Percentiles rank a stretch among this genome's conserved stretches.
These are phyloP conservation scores for Apiotrichum laibachii DNA, from an alignment of 1,284 basidiomycete species.

Conservation along the genomic window DNA sequence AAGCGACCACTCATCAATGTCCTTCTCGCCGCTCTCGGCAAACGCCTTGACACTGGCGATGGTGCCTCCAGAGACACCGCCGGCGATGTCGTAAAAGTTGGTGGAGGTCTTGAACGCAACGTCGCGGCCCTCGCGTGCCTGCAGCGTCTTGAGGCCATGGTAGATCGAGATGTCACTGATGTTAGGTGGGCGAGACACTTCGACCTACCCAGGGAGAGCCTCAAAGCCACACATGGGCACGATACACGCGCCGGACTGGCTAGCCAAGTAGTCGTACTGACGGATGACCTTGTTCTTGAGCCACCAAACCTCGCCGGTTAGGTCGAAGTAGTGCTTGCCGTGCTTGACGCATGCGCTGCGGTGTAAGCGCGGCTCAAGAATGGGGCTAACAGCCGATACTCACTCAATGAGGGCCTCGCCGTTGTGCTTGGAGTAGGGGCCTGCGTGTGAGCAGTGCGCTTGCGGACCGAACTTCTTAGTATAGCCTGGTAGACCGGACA, in stretches of 20 bases:
- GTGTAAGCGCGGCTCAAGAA: neutral
- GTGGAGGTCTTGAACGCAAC: slow-evolving; percentile 52
- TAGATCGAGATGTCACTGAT: slow-evolving; percentile 60
- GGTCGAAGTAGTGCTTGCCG: slow-evolving; percentile 65
- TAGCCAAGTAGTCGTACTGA: slow-evolving; percentile 65
- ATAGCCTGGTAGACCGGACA: too few relatives aligned
- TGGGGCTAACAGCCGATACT: neutral
- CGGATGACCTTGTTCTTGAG: slow-evolving; percentile 57
- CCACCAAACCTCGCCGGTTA: slow-evolving; percentile 60
- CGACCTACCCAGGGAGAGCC: slow-evolving; percentile 64
- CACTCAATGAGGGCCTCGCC: slow-evolving; percentile 37
- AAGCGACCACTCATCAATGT: slow-evolving; percentile 44
- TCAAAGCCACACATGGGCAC: slow-evolving; percentile 70
- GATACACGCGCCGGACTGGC: slow-evolving; percentile 64
- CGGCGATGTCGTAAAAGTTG: slow-evolving; percentile 57
- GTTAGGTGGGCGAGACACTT: slow-evolving; percentile 20
- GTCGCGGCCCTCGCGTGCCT: slow-evolving; percentile 39
- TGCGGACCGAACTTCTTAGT: too few relatives aligned
- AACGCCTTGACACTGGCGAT: slow-evolving; percentile 58
- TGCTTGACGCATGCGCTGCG: slow-evolving; percentile 57
- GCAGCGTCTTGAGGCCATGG: slow-evolving; percentile 55
- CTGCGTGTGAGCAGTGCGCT: slow-evolving; percentile 17
- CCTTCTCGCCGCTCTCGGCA: slow-evolving; percentile 47
- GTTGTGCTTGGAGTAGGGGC: slow-evolving; percentile 39
- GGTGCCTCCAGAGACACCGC: slow-evolving; percentile 68